Evolutionary conservation across 306 rosid species (phyloP), one percentile per base, ranked within the genome.

Genomic region (Rubus idaeus): DNA sequence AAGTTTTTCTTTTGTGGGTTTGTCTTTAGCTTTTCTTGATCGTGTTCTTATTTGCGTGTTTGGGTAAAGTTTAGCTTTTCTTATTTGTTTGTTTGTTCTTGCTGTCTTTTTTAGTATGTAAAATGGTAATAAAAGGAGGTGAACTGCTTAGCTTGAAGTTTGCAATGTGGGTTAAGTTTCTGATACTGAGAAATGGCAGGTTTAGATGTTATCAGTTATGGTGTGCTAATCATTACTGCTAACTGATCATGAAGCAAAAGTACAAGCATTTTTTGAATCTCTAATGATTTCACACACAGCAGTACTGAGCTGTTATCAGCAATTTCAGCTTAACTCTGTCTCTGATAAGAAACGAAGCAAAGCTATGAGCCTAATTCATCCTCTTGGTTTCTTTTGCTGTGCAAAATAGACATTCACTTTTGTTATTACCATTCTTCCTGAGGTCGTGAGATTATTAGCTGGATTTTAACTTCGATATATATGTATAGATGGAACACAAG

Each of bases 401-500:
- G 20, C 10, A 47, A 46, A 23, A 49, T 45, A 26, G 55, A 51
- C 5, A 67, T 49, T 55, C 14, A 8, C 20, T 13, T 16, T 65
- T 10, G 45, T 35, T 8, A 18, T 51, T 71, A 44, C 46, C 45
- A 61, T 65, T 74, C 75, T 79, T 44, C 10, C 46, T 70, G 76
- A 69, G 80, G 30, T 4, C 30, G 16, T 50, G 42, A 56, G 37
- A 37, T 10, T 53, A 12, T 9, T 47, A 18, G 39, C 42, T 62
- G 68, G 42, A 57, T 77, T 56, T 58, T 70, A 39, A 78, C 67
- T 80, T 45, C 10, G 2, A 35, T 61, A 13, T 21, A 9, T 81
- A 45, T 70, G 78, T 61, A 40, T 65, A 73, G 77, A 78, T 80
- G 86, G 80, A 74, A 86, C 57, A 41, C 65, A 78, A 73, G 85